Evolutionary conservation across 257 asterid species (phyloP).

Genomic region (Fraxinus pennsylvanica): DNA sequence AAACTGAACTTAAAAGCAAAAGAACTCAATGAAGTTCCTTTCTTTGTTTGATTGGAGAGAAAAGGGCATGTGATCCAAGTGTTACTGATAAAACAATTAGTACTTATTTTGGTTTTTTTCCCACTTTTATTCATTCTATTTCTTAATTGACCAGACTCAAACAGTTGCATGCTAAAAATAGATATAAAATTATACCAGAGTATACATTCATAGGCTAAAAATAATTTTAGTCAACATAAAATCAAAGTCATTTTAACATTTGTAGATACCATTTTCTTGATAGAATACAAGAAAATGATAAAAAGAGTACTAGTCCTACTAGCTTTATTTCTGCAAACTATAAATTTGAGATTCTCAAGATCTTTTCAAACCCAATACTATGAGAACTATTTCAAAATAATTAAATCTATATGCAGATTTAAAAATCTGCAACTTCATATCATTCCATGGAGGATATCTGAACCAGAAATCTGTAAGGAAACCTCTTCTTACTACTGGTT

Average conservation of each 20-base stretch:
- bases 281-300: neutral
- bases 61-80: too few species aligned
- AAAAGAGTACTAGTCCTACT: neutral
- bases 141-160: too few species aligned
- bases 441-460: conserved; percentile 89
- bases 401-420: conserved; percentile 50
- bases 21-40: too few species aligned
- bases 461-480: conserved; percentile 67
- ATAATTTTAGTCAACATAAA: neutral
- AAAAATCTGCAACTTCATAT: conserved; percentile 50
- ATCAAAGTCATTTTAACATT: too few species aligned
- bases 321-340: neutral
- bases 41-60: too few species aligned
- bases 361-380: conserved; percentile 55
- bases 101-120: too few species aligned
- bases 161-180: neutral
- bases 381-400: conserved; percentile 59
- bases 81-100: too few species aligned
- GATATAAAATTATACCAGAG: neutral
- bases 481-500: conserved; percentile 42
- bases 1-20: neutral
- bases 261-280: neutral
- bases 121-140: too few species aligned
- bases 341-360: conserved; percentile 24
- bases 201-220: neutral